These are phyloP conservation scores for Phytophthora megakarya DNA, from an alignment of 352 stramenopile species.

Conservation along the genomic window DNA sequence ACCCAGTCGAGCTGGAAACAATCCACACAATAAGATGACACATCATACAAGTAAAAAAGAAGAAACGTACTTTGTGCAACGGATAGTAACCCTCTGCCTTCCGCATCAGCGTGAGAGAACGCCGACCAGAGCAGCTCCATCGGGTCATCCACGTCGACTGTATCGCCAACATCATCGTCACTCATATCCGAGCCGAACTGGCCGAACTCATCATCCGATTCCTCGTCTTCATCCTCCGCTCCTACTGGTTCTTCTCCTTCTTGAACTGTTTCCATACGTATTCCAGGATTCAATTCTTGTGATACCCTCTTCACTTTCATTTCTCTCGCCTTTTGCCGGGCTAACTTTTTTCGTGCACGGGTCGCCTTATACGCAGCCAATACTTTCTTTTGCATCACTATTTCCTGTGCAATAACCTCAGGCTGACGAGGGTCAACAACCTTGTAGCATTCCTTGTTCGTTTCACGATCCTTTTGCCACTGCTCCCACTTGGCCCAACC, in stretches of 20 bases:
- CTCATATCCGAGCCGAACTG: slow-evolving; percentile 53
- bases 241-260: slow-evolving; percentile 47
- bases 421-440: slow-evolving; percentile 60
- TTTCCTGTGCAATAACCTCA: slow-evolving; percentile 55
- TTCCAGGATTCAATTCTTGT: slow-evolving; percentile 16
- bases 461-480: slow-evolving; percentile 59
- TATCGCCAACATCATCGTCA: slow-evolving; percentile 50
- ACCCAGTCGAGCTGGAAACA: slow-evolving; percentile 52
- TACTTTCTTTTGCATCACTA: slow-evolving; percentile 69
- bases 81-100: slow-evolving; percentile 47
- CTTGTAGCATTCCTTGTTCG: slow-evolving; percentile 70
- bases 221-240: slow-evolving; percentile 36
- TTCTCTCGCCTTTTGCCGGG: slow-evolving; percentile 62
- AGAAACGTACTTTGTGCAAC: slow-evolving; percentile 52
- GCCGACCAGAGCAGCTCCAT: slow-evolving; percentile 70
- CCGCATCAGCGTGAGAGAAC: slow-evolving; percentile 55
- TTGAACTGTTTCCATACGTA: slow-evolving; percentile 71
- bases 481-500: slow-evolving; percentile 47
- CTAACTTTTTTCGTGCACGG: slow-evolving; percentile 61
- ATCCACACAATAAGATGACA: background rate
- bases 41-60: background rate
- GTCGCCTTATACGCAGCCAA: slow-evolving; percentile 68
- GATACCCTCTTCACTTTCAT: slow-evolving; percentile 34
- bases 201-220: slow-evolving; percentile 53
- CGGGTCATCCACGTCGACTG: slow-evolving; percentile 59